Conservation (phyloP, 1,284 basidiomycete genomes). For the Austroboletus olivaceoglutinosus region DNA sequence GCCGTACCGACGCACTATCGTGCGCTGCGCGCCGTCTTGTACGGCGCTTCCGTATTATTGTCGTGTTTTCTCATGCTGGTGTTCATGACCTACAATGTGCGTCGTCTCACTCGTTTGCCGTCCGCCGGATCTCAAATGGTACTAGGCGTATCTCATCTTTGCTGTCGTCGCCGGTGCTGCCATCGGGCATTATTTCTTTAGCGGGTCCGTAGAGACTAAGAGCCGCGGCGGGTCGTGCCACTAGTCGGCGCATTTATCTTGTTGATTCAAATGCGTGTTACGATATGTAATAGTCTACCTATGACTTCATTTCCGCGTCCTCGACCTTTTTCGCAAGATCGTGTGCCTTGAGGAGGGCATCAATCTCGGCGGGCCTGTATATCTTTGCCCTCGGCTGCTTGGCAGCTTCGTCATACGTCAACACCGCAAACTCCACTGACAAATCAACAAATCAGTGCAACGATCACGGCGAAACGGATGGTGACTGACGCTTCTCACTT, state of each 20-base stretch:
- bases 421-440: constrained; percentile 92
- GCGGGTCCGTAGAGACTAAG: constrained; percentile 56
- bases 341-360: constrained; percentile 79
- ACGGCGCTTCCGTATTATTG: constrained; percentile 65
- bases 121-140: background rate
- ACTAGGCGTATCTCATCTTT: constrained; percentile 73
- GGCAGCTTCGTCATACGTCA: constrained; percentile 78
- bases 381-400: constrained; percentile 90
- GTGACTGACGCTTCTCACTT: constrained; percentile 84
- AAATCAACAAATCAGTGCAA: background rate
- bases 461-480: background rate
- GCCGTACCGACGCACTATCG: constrained; percentile 50
- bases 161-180: constrained; percentile 71
- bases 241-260: constrained; percentile 26
- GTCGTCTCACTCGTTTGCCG: constrained; percentile 14
- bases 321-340: constrained; percentile 87
- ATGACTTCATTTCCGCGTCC: constrained; percentile 66
- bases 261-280: background rate
- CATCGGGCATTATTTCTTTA: constrained; percentile 72
- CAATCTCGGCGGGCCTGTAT: constrained; percentile 89
- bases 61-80: constrained; percentile 87
- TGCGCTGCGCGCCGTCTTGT: constrained; percentile 57
- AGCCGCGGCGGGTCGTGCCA: constrained; percentile 62
- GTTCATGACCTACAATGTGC: constrained; percentile 85
- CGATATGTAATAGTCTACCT: constrained; percentile 12